Evolutionary conservation across 768 basidiomycete species (phyloP), one percentile per base, ranked within the genome.

Genomic region (Saitozyma podzolica): DNA sequence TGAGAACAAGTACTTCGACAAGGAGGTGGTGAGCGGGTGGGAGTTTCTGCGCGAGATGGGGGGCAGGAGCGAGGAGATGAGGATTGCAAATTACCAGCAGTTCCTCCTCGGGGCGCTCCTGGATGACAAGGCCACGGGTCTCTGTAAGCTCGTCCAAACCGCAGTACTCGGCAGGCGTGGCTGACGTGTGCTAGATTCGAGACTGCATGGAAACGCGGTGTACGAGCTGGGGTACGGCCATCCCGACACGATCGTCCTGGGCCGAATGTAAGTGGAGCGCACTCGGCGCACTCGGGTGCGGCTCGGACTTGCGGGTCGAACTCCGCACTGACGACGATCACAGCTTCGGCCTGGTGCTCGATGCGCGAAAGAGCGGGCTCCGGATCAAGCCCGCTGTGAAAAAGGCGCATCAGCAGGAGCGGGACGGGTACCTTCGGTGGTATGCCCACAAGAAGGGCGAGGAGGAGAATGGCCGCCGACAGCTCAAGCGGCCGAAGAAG

Each of bases 331-430:
- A 39, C 3, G 9, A 3, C 39, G 50, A 14, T 40, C 13, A 49
- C 45, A 72, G 70, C 61, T 72, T 72, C 62, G 68, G 65, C 20
- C 64, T 47, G 17, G 65, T 73, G 17, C 62, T 76, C 2, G 75
- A 76, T 64, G 75, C 75, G 14, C 17, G 64, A 9, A 76, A 76
- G 59, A 67, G 65, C n/a, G 75, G 75, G 49, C 54, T 76, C 14
- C 19, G 50, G 29, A 59, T 75, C 47, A 59, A 63, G 40, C 45
- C 61, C 0, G 64, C 61, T 9, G 57, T 69, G 20, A 43, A 19
- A 19, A 54, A 19, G 47, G n/a, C 9, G 3, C 69, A 75, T 54
- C 45, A 37, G 43, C 41, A 51, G 14, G 48, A 14, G 40, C 69
- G 61, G 47, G 54, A 37, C 6, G 72, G 74, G 9, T 52, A 58